Percentiles rank a stretch among this genome's conserved stretches.
Conservation (phyloP, 192 early-diverging fungal species). For the Chytriomyces sp. region DNA sequence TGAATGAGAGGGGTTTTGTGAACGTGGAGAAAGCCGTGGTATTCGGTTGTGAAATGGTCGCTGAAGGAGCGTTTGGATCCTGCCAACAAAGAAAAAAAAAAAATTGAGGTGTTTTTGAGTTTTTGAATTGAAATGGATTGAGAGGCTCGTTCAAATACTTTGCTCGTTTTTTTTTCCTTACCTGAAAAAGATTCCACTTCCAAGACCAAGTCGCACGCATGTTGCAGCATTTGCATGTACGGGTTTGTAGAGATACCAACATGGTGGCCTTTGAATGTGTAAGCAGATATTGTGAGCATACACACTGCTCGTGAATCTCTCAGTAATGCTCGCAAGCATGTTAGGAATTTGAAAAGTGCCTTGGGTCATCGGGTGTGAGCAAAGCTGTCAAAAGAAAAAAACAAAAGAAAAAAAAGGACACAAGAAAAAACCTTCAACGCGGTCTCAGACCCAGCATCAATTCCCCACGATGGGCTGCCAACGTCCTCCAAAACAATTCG, state of each 20-base stretch:
- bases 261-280: conserved; percentile 67
- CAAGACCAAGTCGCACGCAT: conserved; percentile 83
- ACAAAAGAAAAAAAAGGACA: conserved; percentile 16
- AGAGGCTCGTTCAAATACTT: too few species aligned
- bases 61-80: conserved; percentile 33
- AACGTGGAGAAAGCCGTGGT: conserved; percentile 88
- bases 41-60: conserved; percentile 68
- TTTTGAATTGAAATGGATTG: background rate
- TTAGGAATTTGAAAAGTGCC: conserved; percentile 59
- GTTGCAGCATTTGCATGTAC: conserved; percentile 73
- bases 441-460: conserved; percentile 17
- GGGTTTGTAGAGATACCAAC: conserved; percentile 28
- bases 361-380: background rate
- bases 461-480: conserved; percentile 79
- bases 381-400: background rate
- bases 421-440: background rate
- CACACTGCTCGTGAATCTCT: conserved; percentile 76
- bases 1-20: conserved; percentile 81
- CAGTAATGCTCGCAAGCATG: conserved; percentile 76
- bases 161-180: background rate
- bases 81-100: background rate
- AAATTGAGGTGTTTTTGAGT: background rate
- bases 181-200: conserved; percentile 91
- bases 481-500: conserved; percentile 83
- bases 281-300: conserved; percentile 80